phyloP scores from a whole-genome alignment of 805 yeast species.

The Maudiozyma pseudohumilis region DNA sequence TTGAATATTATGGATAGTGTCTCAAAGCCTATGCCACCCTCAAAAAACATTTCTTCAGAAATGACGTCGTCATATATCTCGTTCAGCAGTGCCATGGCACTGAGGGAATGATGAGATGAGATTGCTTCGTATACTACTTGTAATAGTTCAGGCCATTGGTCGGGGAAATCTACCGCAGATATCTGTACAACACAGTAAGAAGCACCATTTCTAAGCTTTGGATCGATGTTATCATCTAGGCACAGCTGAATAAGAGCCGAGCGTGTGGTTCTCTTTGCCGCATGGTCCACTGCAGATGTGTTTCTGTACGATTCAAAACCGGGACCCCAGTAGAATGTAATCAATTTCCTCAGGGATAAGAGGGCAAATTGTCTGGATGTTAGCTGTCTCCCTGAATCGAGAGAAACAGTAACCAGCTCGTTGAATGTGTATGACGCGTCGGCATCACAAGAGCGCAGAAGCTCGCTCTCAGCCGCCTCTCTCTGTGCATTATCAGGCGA shows the following conservation, averaged over 20 bases:
- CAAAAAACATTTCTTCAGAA: conserved; percentile 79
- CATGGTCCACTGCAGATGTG: conserved; percentile 43
- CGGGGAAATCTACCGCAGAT: conserved; percentile 86
- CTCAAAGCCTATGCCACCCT: conserved; percentile 52
- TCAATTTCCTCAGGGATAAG: conserved; percentile 54
- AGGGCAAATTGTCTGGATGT: conserved; percentile 52
- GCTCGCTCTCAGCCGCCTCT: conserved; percentile 41
- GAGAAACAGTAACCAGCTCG: conserved; percentile 36
- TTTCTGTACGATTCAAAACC: conserved; percentile 71
- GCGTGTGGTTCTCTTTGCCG: conserved; percentile 44
- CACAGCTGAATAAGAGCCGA: conserved; percentile 38
- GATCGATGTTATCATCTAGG: conserved; percentile 35
- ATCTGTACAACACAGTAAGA: conserved; percentile 75
- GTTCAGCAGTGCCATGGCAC: conserved; percentile 50
- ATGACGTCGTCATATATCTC: conserved; percentile 82
- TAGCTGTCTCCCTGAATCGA: conserved; percentile 16
- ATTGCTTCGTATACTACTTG: conserved; percentile 37
- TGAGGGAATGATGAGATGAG: conserved; percentile 30
- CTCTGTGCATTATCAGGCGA: conserved; percentile 44
- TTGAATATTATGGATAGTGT: conserved; percentile 42
- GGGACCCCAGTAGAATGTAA: conserved; percentile 72
- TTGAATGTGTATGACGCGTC: conserved; percentile 42
- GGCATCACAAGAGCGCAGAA: conserved; percentile 33
- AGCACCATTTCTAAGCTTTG: conserved; percentile 56
- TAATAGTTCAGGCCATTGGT: conserved; percentile 82